phyloP scores from a whole-genome alignment of 2,329 filamentous ascomycete genomes.

The Aspergillus terreus region DNA sequence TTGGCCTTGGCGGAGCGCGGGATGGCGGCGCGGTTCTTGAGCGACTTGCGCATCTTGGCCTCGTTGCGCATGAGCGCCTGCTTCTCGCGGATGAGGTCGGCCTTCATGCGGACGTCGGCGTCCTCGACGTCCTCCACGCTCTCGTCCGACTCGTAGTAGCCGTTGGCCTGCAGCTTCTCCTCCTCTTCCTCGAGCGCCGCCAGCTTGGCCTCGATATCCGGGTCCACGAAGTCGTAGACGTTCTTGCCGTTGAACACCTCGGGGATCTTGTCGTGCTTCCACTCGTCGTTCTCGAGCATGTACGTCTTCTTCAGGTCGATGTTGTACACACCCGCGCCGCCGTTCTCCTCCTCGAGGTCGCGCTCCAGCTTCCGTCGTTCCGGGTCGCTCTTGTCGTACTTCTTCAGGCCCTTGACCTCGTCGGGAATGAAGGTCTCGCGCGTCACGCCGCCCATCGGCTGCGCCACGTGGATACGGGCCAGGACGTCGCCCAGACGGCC shows the following conservation, averaged over 20 bases:
- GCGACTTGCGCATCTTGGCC: constrained; percentile 87
- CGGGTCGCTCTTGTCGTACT: constrained; percentile 89
- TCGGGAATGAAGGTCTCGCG: constrained; percentile 88
- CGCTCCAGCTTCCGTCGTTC: constrained; percentile 73
- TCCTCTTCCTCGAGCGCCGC: constrained; percentile 92
- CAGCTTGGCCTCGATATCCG: constrained; percentile 92
- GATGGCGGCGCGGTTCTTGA: constrained; percentile 96
- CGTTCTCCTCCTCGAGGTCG: constrained; percentile 87
- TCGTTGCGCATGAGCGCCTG: constrained; percentile 88
- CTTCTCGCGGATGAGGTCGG: constrained; percentile 93
- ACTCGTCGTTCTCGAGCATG: constrained; percentile 78
- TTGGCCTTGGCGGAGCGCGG: constrained; percentile 78
- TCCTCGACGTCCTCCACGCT: constrained; percentile 85
- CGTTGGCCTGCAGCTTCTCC: constrained; percentile 83
- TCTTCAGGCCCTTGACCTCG: constrained; percentile 72
- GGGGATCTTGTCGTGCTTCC: constrained; percentile 95
- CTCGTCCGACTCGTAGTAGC: constrained; percentile 85
- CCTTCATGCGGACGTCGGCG: constrained; percentile 83
- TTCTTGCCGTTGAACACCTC: constrained; percentile 95
- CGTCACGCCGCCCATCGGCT: constrained; percentile 75
- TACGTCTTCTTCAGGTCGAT: constrained; percentile 89
- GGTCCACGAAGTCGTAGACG: constrained; percentile 94
- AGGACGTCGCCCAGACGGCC: constrained; percentile 86
- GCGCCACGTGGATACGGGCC: constrained; percentile 92
- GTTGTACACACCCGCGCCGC: constrained; percentile 93